Conservation (phyloP, 2,329 filamentous ascomycete genomes). For the Penicillium frequentans region DNA sequence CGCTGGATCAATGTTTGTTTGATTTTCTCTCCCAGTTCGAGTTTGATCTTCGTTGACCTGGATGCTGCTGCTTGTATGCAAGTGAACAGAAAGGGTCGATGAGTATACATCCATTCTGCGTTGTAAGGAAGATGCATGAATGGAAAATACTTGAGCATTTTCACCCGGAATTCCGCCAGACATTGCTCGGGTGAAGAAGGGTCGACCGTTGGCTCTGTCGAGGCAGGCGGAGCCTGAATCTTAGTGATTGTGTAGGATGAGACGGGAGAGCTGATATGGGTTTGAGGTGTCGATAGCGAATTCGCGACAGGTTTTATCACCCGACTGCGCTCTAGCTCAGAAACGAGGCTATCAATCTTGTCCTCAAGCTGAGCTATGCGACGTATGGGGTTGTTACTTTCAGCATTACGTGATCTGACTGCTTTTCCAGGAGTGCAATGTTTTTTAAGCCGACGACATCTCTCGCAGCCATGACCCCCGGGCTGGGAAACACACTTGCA, state of each 20-base stretch:
- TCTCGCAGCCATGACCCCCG: conserved; percentile 18
- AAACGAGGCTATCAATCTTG: conserved; percentile 29
- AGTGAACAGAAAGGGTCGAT: conserved; percentile 53
- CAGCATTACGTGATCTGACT: conserved; percentile 29
- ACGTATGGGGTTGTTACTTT: conserved; percentile 14
- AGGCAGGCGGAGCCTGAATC: background rate
- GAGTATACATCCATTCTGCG: conserved; percentile 39
- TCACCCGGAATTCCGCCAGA: conserved; percentile 45
- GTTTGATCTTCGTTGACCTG: conserved; percentile 44
- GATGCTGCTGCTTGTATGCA: conserved; percentile 51
- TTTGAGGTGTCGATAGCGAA: background rate
- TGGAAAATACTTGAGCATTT: conserved; percentile 47
- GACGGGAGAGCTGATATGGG: background rate
- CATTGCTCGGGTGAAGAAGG: conserved; percentile 35
- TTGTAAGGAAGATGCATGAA: conserved; percentile 45
- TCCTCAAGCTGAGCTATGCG: conserved; percentile 24
- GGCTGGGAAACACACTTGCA: conserved; percentile 23
- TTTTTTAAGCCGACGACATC: conserved; percentile 46
- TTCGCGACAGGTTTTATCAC: background rate
- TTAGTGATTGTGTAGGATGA: background rate
- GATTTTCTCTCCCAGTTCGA: conserved; percentile 41
- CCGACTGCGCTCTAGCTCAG: conserved; percentile 17
- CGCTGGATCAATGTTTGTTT: conserved; percentile 49
- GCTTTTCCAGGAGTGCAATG: conserved; percentile 40
- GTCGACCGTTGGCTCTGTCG: background rate